These are phyloP conservation scores for Pinus albicaulis DNA, from an alignment of 75 land plant genomes.

Conservation along the genomic window DNA sequence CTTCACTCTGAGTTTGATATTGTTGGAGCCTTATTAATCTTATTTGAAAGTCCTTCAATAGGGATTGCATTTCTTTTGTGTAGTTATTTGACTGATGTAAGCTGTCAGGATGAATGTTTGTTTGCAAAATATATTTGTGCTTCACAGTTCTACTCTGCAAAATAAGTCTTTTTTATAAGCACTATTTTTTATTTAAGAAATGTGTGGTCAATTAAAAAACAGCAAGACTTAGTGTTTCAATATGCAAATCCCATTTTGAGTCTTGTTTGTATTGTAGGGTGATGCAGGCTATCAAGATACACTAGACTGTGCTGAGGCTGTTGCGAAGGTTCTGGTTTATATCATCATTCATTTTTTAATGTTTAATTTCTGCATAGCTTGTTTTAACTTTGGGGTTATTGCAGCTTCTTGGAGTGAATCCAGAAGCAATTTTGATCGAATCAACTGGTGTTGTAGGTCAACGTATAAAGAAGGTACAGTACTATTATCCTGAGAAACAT, in stretches of 20 bases:
- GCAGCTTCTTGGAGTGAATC: constrained; percentile 60
- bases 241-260: background rate
- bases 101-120: background rate
- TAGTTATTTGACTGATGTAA: background rate
- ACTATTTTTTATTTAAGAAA: background rate
- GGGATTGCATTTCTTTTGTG: background rate
- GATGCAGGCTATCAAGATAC: constrained; percentile 96
- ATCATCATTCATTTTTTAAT: background rate
- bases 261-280: constrained; percentile 52
- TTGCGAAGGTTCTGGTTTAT: constrained; percentile 59
- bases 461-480: constrained; percentile 88
- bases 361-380: background rate
- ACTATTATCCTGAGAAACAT: background rate
- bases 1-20: background rate
- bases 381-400: background rate
- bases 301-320: constrained; percentile 73
- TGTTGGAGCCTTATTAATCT: background rate
- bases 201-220: too few relatives aligned
- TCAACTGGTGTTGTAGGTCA: constrained; percentile 99
- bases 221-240: background rate
- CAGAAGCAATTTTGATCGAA: constrained; percentile 68
- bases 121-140: background rate
- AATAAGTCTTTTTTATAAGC: background rate
- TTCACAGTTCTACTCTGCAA: background rate
- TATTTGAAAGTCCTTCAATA: background rate